These are phyloP conservation scores for Pseudonitzschia multistriata DNA, from an alignment of 108 stramenopile species.

Conservation along the genomic window DNA sequence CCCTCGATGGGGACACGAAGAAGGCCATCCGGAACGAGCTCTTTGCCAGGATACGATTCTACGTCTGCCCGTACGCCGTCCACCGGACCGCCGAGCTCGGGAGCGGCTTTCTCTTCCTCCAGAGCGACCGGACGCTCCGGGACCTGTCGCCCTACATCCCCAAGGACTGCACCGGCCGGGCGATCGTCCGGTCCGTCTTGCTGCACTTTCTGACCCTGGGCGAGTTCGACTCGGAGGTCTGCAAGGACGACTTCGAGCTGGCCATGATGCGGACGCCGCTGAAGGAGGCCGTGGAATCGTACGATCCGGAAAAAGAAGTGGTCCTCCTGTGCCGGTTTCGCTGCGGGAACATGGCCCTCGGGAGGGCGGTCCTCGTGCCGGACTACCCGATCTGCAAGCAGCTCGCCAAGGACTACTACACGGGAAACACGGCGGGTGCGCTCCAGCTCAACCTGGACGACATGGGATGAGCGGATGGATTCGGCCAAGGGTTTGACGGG, in stretches of 20 bases:
- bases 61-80: constrained; percentile 82
- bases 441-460: constrained; percentile 85
- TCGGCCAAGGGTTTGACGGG: not conserved
- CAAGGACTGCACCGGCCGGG: constrained; percentile 30
- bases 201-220: constrained; percentile 81
- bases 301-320: constrained; percentile 64
- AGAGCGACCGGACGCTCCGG: constrained; percentile 64
- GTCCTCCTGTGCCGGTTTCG: constrained; percentile 74
- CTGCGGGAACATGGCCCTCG: constrained; percentile 80
- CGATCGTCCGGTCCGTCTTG: constrained; percentile 48
- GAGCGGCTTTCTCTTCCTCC: constrained; percentile 77
- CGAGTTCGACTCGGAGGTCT: constrained; percentile 80
- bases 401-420: constrained; percentile 73
- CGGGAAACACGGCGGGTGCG: constrained; percentile 45
- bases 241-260: constrained; percentile 86
- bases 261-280: constrained; percentile 54
- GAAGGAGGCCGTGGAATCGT: constrained; percentile 52
- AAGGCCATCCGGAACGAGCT: constrained; percentile 61
- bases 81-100: constrained; percentile 45
- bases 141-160: constrained; percentile 63
- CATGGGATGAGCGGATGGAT: not conserved
- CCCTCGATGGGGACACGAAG: constrained; percentile 49
- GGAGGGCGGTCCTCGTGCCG: constrained; percentile 60
- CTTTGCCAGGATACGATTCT: constrained; percentile 68
- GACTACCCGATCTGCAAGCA: constrained; percentile 71